phyloP scores from a whole-genome alignment of 1,284 basidiomycete species.

The Blastosporella zonata region DNA sequence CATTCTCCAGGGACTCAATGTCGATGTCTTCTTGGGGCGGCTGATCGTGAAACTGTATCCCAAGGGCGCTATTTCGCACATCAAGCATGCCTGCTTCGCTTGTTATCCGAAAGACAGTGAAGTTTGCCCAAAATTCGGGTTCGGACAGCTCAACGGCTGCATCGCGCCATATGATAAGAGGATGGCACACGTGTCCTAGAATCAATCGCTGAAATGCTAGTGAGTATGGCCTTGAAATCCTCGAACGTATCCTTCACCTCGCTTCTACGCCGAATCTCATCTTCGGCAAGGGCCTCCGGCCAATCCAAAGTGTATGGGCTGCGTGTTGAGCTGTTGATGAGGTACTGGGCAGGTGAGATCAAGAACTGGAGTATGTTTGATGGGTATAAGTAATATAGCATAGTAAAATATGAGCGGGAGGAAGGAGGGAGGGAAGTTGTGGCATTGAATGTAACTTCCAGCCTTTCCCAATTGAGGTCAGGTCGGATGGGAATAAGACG shows the following conservation, averaged over 20 bases:
- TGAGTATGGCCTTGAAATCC: background rate
- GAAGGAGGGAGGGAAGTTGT: conserved; percentile 51
- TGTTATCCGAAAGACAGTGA: conserved; percentile 64
- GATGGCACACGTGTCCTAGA: conserved; percentile 72
- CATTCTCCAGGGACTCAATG: conserved; percentile 6
- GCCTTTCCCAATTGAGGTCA: conserved; percentile 61
- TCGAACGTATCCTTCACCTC: conserved; percentile 43
- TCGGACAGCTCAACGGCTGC: conserved; percentile 61
- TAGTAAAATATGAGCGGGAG: conserved; percentile 66
- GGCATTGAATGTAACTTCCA: conserved; percentile 55
- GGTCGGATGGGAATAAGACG: conserved; percentile 42
- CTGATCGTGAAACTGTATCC: conserved; percentile 29
- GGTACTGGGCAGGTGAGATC: conserved; percentile 60
- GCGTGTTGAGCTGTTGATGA: conserved; percentile 46
- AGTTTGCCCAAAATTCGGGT: conserved; percentile 63
- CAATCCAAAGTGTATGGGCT: conserved; percentile 62
- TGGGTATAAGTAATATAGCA: conserved; percentile 86
- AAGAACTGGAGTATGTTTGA: conserved; percentile 80
- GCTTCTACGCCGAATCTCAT: conserved; percentile 65
- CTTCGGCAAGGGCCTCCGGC: conserved; percentile 66
- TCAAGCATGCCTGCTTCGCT: conserved; percentile 74
- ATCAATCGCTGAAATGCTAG: conserved; percentile 52
- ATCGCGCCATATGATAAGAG: conserved; percentile 66
- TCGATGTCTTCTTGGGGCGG: conserved; percentile 11
- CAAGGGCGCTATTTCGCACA: conserved; percentile 52